Base-by-base conservation (phyloP, 257 asterid species). In the Jaltomata sinuosa region DNA sequence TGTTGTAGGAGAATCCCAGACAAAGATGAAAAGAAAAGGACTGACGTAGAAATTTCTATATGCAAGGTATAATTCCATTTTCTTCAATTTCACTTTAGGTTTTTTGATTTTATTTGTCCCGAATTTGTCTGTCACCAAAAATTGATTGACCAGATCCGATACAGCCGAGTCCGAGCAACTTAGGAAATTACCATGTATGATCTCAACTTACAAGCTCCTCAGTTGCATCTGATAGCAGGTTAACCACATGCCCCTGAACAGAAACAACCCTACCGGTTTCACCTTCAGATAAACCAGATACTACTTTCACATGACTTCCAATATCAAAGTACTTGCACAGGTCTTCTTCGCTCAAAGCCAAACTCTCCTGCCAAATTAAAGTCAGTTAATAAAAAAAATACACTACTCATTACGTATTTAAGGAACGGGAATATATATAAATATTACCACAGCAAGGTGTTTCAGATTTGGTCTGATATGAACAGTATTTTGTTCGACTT, bases 181-280 rank as follows among this genome's bases (percentile, higher is more conserved):
- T n/a, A n/a, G n/a, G n/a, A n/a, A n/a, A n/a, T 57, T 81, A 22
- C 53, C 45, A 67, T 47, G 52, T 38, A 9, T n/a, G 71, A n/a
- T n/a, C 45, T 42, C 54, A 55, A 82, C 93, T 68, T 94, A 97
- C 99, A 85, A 93, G 92, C 85, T 94, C 99, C 89, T 95, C 94
- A n/a, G 99, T 97, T 11, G 98, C 92, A 87, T 97, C 99, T 25
- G 99, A 97, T 40, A 97, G 97, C 84, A 95, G 83, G 89, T 95
- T 93, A 80, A 97, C 99, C 86, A 97, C 95, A 87, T 97, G 99
- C 34, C 98, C 97, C 90, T 97, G 94, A 84, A 97, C 97, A 14
- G 98, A 94, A 84, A 94, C 98, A 67, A 95, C 99, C 99, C 95
- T 95, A 45, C 99, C 98, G 57, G 98, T 97, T 25, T 97, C 98